Base-by-base conservation (phyloP, 225 moss, liverwort and hornwort genomes). In the Sphagnum tenellum region DNA sequence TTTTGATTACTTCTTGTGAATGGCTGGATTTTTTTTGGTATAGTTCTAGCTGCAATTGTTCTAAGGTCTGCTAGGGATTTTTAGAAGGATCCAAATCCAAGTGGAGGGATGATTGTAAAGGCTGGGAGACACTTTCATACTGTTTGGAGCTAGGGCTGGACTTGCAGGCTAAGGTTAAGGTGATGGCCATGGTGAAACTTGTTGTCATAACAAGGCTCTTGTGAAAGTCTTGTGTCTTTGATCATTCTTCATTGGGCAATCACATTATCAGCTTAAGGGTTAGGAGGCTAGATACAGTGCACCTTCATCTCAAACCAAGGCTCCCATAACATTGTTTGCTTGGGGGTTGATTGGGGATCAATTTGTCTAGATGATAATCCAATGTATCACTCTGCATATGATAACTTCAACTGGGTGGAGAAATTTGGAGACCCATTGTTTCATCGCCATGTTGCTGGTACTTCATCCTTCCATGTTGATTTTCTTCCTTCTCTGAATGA, bases 391-490 rank as follows among this genome's bases (percentile, higher is more conserved):
- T 79, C 80, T 14, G 64, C 78, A 48, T 92, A 79, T 63, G 94
- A 95, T 66, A 72, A 91, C 67, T 92, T 85, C 55, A 68, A 81
- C 53, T 95, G 94, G 94, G 89, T 95, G 94, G 71, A 70, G 63
- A 89, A 92, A 46, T 95, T 89, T 54, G 88, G 91, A 29, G 94
- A 95, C 71, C 91, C 91, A 7, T 45, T 81, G 66, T 95, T 91
- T 66, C 89, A 66, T 56, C 94, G 94, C 57, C 91, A 91, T 77
- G 91, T 86, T 12, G 88, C 94, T 59, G 62, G 94, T 95, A 84
- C 73, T 75, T 45, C 57, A 3, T 45, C 4, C 47, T 7, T 60
- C 47, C 53, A 9, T 57, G 47, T 46, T 63, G 64, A 65, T 13
- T 67, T 57, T 49, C 13, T 57, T 4, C 8, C n/a, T 13, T 50